A percentile compares a stretch with the other conserved stretches of the same genome.
These are phyloP conservation scores for Chamaenerion angustifolium DNA, from an alignment of 345 rosid species.

Conservation along the genomic window DNA sequence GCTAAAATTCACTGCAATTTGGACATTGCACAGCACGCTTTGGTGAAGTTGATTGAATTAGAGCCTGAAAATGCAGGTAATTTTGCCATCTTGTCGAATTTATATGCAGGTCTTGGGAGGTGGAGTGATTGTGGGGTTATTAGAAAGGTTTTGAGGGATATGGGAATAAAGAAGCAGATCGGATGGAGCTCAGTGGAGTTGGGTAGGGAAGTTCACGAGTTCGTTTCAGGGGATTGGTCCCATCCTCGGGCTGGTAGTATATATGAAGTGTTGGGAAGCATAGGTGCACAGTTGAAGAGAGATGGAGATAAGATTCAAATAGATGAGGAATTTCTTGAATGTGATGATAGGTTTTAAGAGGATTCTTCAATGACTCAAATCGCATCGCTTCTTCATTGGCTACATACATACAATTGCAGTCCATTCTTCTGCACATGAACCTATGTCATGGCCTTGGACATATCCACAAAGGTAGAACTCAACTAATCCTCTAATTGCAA, in stretches of 20 bases:
- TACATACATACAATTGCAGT: no score
- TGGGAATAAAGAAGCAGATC: constrained; percentile 41
- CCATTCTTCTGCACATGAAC: no score
- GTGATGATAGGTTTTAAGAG: constrained; percentile 10
- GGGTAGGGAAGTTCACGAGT: constrained; percentile 30
- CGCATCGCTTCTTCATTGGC: background rate
- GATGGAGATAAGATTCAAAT: constrained; percentile 3
- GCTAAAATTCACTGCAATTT: constrained; percentile 41
- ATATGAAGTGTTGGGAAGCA: constrained; percentile 19
- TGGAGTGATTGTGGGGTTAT: constrained; percentile 48
- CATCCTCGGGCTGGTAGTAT: constrained; percentile 29
- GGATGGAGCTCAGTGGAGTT: constrained; percentile 58
- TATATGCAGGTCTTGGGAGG: constrained; percentile 39
- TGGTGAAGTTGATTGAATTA: constrained; percentile 34
- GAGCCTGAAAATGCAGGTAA: constrained; percentile 80
- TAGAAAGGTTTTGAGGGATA: constrained; percentile 51
- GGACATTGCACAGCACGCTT: constrained; percentile 44
- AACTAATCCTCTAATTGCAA: no score
- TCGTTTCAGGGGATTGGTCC: constrained; percentile 37
- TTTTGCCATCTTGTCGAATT: constrained; percentile 46
- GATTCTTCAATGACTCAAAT: background rate
- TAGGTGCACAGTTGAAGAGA: constrained; percentile 26
- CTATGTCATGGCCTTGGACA: no score
- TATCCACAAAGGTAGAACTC: no score
- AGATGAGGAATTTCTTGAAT: constrained; percentile 10